These are phyloP conservation scores for Echinosophora koreensis DNA, from an alignment of 306 rosid genomes.

Conservation along the genomic window DNA sequence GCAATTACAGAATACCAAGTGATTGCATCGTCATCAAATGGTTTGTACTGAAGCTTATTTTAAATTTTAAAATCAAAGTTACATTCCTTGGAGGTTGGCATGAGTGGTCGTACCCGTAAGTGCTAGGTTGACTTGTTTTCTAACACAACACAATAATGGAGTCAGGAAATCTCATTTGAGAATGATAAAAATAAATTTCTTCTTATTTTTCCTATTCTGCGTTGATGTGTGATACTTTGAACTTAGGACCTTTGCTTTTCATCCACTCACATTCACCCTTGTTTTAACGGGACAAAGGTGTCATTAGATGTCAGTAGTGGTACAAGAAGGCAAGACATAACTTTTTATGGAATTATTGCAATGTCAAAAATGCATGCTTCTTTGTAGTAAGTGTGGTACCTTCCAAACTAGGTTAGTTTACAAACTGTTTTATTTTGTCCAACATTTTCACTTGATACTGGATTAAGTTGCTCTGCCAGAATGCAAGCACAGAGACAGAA, in stretches of 20 bases:
- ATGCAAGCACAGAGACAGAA: slow-evolving; percentile 12
- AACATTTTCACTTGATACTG: slow-evolving; percentile 29
- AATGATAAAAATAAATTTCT: not conserved
- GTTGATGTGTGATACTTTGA: slow-evolving; percentile 33
- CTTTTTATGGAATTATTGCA: slow-evolving; percentile 11
- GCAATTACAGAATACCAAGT: slow-evolving; percentile 84
- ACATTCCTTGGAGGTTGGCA: slow-evolving; percentile 26
- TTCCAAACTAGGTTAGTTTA: slow-evolving; percentile 21
- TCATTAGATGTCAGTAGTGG: slow-evolving; percentile 21
- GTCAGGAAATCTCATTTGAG: not conserved
- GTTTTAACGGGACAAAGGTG: slow-evolving; percentile 1
- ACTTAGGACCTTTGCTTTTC: slow-evolving; percentile 20
- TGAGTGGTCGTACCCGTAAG: not conserved
- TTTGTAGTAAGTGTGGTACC: not conserved
- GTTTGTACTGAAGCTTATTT: slow-evolving; percentile 57
- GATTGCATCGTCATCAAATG: slow-evolving; percentile 69
- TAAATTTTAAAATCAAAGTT: slow-evolving; percentile 37
- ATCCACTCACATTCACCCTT: slow-evolving; percentile 3
- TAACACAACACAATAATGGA: not conserved
- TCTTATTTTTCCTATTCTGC: not conserved
- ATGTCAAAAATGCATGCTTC: slow-evolving; percentile 35
- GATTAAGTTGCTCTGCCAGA: slow-evolving; percentile 1
- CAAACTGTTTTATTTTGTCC: slow-evolving; percentile 22
- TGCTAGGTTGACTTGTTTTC: slow-evolving; percentile 16
- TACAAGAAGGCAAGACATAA: not conserved